Evolutionary conservation across 129 eudicot species (phyloP), one percentile per base, ranked within the genome.

Genomic region (Flaveria brownii): DNA sequence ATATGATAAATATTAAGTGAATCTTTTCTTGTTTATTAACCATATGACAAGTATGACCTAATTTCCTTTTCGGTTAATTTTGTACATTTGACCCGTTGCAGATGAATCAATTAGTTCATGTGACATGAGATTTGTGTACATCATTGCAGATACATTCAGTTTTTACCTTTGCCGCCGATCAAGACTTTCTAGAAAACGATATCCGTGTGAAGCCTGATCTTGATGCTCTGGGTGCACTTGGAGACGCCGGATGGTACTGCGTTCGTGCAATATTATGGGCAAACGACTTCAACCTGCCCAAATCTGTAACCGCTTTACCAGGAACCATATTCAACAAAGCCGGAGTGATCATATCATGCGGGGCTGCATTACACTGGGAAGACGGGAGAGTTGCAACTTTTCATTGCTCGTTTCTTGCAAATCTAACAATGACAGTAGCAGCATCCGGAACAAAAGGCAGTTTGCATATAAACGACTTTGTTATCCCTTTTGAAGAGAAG

Each of bases 191-290:
- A 0, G 82, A 89, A 63, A 85, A 85, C n/a, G 71, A 86, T 62
- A 89, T 89, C 41, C 85, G 91, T 0, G 87, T 82, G 22, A 87
- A 87, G 28, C 91, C 96, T 8, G 91, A 86, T 22, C 86, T 84
- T 6, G 96, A 89, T 77, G 91, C 83, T 22, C 87, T 89, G 0
- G 96, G 96, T 8, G 91, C 89, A 26, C 89, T 89, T 33, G 96
- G 96, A 36, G 91, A 86, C 8, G 52, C 76, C 0, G 96, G 96
- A 25, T 92, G 97, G 97, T 92, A 92, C 54, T 74, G 85, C 57
- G 16, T 82, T 16, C 63, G 90, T 39, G 74, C 84, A 18, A 87
- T 84, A 70, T 72, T 92, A 39, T 92, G 88, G 96, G 96, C 89
- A 55, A 71, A 78, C 11, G 80, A 89, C 76, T 92, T 75, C 71